phyloP scores from a whole-genome alignment of 1,139 yeast species.

The Geotrichum histeridarum region DNA sequence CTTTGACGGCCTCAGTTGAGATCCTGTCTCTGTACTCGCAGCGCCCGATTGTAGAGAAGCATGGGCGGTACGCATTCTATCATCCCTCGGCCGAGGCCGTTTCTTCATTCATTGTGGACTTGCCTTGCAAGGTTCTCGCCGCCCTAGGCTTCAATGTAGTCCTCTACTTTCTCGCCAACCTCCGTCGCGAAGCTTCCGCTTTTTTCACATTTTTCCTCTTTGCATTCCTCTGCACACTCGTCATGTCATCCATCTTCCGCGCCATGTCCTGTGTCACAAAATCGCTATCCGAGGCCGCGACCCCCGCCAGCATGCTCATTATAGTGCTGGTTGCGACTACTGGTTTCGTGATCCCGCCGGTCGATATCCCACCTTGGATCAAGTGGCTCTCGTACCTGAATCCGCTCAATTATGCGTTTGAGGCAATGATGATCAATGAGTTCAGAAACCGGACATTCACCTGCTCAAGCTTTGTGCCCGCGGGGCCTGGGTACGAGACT shows the following conservation, averaged over 20 bases:
- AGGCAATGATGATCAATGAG: slow-evolving; percentile 62
- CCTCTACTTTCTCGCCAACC: slow-evolving; percentile 62
- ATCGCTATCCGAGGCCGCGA: slow-evolving; percentile 62
- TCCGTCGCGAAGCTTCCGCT: slow-evolving; percentile 60
- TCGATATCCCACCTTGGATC: slow-evolving; percentile 69
- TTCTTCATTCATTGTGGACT: slow-evolving; percentile 61
- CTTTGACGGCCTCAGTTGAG: slow-evolving; percentile 69
- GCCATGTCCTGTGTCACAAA: slow-evolving; percentile 61
- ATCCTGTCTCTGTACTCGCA: slow-evolving; percentile 64
- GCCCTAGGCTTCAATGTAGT: slow-evolving; percentile 56
- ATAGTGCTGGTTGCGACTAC: slow-evolving; percentile 61
- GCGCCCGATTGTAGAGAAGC: slow-evolving; percentile 77
- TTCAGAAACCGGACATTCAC: slow-evolving; percentile 44
- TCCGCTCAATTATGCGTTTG: slow-evolving; percentile 66
- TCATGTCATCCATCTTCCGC: slow-evolving; percentile 69
- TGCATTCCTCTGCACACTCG: slow-evolving; percentile 50
- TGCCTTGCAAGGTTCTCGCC: slow-evolving; percentile 57
- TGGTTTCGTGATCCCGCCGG: slow-evolving; percentile 70
- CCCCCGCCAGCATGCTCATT: slow-evolving; percentile 62
- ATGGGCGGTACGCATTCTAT: slow-evolving; percentile 65
- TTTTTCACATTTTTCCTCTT: slow-evolving; percentile 64
- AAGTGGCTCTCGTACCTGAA: slow-evolving; percentile 72
- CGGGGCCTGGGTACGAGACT: slow-evolving; percentile 45
- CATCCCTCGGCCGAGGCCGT: slow-evolving; percentile 76
- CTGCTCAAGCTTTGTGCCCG: slow-evolving; percentile 49